Evolutionary conservation across 345 rosid species (phyloP).

Genomic region (Hypericum perforatum): DNA sequence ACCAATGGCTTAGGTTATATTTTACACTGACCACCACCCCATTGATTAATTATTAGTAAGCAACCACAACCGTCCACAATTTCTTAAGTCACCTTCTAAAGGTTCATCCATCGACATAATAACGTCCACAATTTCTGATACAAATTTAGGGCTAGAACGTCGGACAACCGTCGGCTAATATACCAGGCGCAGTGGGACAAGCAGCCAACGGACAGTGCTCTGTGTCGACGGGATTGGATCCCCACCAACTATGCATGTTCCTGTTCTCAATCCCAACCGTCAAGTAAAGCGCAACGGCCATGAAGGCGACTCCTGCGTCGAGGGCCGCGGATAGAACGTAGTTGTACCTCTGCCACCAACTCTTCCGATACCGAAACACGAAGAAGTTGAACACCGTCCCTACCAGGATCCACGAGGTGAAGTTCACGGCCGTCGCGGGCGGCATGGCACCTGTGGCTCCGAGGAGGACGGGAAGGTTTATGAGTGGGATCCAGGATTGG

Average conservation of each 20-base stretch:
- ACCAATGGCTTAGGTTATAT: no score
- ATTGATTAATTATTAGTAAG: no score
- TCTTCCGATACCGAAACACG: constrained; percentile 24
- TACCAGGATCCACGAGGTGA: constrained; percentile 22
- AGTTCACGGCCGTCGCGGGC: constrained; percentile 25
- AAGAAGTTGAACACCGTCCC: constrained; percentile 32
- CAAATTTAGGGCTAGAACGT: constrained; percentile 9
- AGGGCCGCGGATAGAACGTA: constrained; percentile 37
- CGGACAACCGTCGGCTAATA: constrained; percentile 29
- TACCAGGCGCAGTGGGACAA: constrained; percentile 32
- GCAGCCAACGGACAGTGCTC: constrained; percentile 33
- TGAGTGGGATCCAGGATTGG: constrained; percentile 29
- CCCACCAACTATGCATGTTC: constrained; percentile 37
- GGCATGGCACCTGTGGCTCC: constrained; percentile 31
- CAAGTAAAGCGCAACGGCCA: constrained; percentile 28
- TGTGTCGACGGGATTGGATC: constrained; percentile 16
- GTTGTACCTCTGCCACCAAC: constrained; percentile 40
- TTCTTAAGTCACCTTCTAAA: no score
- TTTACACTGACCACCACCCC: no score
- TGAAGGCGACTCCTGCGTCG: constrained; percentile 42
- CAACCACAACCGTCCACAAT: no score
- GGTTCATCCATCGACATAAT: no score
- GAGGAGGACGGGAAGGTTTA: constrained; percentile 26
- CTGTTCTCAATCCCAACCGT: constrained; percentile 17
- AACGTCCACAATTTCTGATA: no score